Percentiles rank a stretch among this genome's conserved stretches.
phyloP scores from a whole-genome alignment of 352 stramenopile genomes.

The Globisporangium spiculum region DNA sequence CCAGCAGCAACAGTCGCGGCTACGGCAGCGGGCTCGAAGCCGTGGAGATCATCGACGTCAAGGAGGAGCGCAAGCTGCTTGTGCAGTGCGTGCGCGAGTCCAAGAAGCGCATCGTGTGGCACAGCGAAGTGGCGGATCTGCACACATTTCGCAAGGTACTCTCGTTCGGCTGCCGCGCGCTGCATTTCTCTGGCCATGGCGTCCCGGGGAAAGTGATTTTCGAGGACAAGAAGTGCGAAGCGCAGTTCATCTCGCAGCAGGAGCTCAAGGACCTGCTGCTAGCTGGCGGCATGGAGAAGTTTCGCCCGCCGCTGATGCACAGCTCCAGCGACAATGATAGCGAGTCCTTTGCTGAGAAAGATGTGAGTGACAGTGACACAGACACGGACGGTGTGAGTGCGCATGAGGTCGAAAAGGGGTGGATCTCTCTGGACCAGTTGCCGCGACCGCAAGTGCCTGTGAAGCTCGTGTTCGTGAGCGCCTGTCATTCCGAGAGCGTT shows the following conservation, averaged over 20 bases:
- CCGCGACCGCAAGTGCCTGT: constrained; percentile 45
- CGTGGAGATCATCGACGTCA: constrained; percentile 86
- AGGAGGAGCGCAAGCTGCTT: constrained; percentile 70
- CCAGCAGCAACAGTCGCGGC: constrained; percentile 8
- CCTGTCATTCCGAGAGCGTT: constrained; percentile 87
- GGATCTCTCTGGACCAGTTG: constrained; percentile 35
- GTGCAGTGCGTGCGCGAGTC: constrained; percentile 70
- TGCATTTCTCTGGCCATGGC: constrained; percentile 81
- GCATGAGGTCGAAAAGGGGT: constrained; percentile 47
- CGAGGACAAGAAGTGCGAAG: constrained; percentile 75
- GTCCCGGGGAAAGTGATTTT: constrained; percentile 80
- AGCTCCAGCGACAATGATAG: constrained; percentile 12
- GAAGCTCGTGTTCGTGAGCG: constrained; percentile 87
- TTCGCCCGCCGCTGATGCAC: constrained; percentile 2
- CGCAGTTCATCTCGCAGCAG: constrained; percentile 80
- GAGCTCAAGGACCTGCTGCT: constrained; percentile 75
- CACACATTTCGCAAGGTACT: constrained; percentile 82
- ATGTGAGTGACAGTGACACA: constrained; percentile 6
- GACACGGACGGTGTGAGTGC: constrained; percentile 21
- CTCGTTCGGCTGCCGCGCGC: constrained; percentile 67
- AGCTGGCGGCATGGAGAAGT: constrained; percentile 48
- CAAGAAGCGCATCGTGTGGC: constrained; percentile 64
- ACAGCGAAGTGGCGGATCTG: constrained; percentile 74
- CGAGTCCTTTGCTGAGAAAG: neutral
- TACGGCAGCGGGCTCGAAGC: constrained; percentile 52